Conservation (phyloP, 148 eudicot species). For the Polygonum aviculare region DNA sequence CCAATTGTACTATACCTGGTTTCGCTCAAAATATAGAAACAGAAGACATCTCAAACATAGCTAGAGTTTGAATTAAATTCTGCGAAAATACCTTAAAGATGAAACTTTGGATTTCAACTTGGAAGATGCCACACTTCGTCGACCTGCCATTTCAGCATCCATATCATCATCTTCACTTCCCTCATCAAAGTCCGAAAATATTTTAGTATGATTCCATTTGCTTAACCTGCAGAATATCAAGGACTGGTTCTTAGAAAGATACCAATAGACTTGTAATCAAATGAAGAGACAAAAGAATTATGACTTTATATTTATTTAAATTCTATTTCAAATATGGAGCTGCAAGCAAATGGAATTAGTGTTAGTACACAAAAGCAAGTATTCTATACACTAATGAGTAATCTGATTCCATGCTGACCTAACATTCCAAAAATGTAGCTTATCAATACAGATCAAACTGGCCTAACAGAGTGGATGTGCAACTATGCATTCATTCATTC, state of each 20-base stretch:
- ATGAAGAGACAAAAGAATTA: not conserved
- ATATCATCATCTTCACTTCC: slow-evolving; percentile 53
- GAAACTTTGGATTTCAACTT: slow-evolving; percentile 41
- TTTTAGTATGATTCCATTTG: slow-evolving; percentile 86
- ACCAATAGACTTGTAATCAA: not conserved
- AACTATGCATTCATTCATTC: not conserved
- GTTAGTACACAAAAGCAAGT: too few relatives aligned
- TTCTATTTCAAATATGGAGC: not conserved
- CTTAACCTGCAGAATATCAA: slow-evolving; percentile 45
- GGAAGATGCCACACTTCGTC: slow-evolving; percentile 39
- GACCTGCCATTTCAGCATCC: slow-evolving; percentile 46
- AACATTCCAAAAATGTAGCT: not conserved
- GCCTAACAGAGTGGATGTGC: too few relatives aligned
- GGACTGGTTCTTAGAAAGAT: not conserved
- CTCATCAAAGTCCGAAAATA: slow-evolving; percentile 76
- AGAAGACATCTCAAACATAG: not conserved
- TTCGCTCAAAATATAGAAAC: not conserved
- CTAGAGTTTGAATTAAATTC: not conserved
- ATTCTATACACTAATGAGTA: too few relatives aligned
- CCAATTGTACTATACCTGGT: too few relatives aligned
- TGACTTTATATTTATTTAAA: not conserved
- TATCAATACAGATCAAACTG: too few relatives aligned
- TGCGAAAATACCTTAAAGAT: slow-evolving; percentile 40
- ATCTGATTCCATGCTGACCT: not conserved
- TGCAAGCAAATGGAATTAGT: not conserved